A percentile compares a stretch with the other conserved stretches of the same genome.
phyloP scores from a whole-genome alignment of 2,329 filamentous ascomycete genomes.

The Escovopsis sp. region DNA sequence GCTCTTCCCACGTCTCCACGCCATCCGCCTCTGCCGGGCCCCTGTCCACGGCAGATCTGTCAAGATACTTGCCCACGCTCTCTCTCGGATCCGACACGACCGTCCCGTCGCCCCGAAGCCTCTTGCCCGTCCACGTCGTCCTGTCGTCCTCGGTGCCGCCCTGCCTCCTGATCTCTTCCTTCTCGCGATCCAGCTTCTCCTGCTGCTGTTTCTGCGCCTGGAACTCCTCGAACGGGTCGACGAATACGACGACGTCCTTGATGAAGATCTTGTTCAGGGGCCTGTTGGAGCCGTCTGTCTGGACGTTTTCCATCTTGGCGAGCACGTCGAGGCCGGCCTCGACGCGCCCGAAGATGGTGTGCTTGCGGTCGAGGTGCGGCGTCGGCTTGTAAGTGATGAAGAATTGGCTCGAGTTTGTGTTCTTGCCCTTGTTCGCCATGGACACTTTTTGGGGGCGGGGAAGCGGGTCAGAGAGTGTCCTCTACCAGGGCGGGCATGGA shows the following conservation, averaged over 20 bases:
- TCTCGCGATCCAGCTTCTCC: slow-evolving; percentile 41
- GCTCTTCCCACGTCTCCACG: slow-evolving; percentile 52
- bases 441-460: slow-evolving; percentile 30
- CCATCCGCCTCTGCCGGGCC: slow-evolving; percentile 49
- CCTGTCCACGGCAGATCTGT: slow-evolving; percentile 30
- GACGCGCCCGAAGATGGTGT: slow-evolving; percentile 88
- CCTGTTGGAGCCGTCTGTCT: slow-evolving; percentile 59
- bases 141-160: slow-evolving; percentile 77
- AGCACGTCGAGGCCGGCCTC: slow-evolving; percentile 63
- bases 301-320: slow-evolving; percentile 59
- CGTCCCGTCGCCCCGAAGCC: slow-evolving; percentile 55
- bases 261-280: slow-evolving; percentile 70
- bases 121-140: slow-evolving; percentile 92
- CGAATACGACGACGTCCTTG: slow-evolving; percentile 67
- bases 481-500: background rate
- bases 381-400: slow-evolving; percentile 83
- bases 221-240: slow-evolving; percentile 94
- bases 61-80: slow-evolving; percentile 69
- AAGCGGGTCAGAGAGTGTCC: slow-evolving; percentile 1
- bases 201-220: slow-evolving; percentile 55
- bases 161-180: slow-evolving; percentile 44
- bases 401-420: slow-evolving; percentile 90
- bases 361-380: slow-evolving; percentile 82
- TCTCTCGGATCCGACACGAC: slow-evolving; percentile 27
- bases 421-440: slow-evolving; percentile 98